These are phyloP conservation scores for Isoetes engelmannii DNA, from an alignment of 83 land plant species.

Conservation along the genomic window DNA sequence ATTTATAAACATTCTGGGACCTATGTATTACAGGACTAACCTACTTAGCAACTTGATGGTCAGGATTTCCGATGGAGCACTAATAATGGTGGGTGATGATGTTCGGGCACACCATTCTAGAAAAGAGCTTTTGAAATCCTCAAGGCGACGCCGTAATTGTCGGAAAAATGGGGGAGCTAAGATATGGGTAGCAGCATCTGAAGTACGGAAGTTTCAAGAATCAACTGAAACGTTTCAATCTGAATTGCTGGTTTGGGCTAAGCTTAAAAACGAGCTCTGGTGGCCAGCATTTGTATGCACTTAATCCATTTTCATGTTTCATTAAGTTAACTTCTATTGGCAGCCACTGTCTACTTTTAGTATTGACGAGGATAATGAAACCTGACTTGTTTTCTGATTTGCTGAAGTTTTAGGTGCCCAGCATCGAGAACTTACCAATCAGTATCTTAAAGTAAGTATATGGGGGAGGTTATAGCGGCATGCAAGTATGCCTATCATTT, in stretches of 20 bases:
- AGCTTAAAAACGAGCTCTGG: neutral
- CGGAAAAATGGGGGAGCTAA: conserved; percentile 10
- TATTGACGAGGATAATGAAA: too few species aligned
- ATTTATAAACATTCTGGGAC: too few species aligned
- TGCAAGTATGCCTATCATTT: neutral
- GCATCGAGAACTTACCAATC: neutral
- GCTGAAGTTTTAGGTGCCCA: neutral
- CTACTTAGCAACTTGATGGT: too few species aligned
- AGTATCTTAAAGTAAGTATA: neutral
- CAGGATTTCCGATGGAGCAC: too few species aligned
- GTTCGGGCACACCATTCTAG: too few species aligned
- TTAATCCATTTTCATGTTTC: neutral
- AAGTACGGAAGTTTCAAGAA: neutral
- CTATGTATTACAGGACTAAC: too few species aligned
- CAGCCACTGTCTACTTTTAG: too few species aligned
- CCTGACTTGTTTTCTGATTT: neutral
- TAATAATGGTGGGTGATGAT: too few species aligned
- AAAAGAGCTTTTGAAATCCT: neutral
- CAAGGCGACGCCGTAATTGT: conserved; percentile 1
- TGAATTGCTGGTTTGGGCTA: neutral
- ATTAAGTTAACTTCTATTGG: too few species aligned
- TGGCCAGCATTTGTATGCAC: conserved; percentile 12
- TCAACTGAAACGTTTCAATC: neutral
- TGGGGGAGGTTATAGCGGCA: neutral
- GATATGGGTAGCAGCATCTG: conserved; percentile 6